Evolutionary conservation across 352 stramenopile species (phyloP), one percentile per base, ranked within the genome.

Genomic region (Pilasporangium apinafurcum): DNA sequence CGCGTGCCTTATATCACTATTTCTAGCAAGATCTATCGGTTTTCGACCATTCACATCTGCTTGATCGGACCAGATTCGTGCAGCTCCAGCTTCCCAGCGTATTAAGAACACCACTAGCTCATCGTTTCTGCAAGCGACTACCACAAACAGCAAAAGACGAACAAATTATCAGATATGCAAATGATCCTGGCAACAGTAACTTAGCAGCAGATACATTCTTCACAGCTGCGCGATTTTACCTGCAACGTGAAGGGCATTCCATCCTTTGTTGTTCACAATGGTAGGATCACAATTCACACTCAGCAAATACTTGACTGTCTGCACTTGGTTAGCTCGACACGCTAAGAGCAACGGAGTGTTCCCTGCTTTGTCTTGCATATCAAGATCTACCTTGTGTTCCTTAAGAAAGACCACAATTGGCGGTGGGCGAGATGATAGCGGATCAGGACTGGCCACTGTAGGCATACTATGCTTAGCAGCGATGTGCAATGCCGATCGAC

Each of bases 401-500:
- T 44, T 37, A 10, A 85, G 59, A 27, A 56, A 55, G 4, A 18
- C 20, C 6, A 59, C 38, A 40, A 84, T 65, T 3, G 20, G 37
- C 8, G 51, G 9, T 17, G 42, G n/a, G n/a, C n/a, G n/a, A n/a
- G n/a, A n/a, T n/a, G n/a, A n/a, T n/a, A n/a, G n/a, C n/a, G n/a
- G 51, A 37, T 56, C 16, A n/a, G 38, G 24, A 13, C 16, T 35
- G 12, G 18, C 3, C n/a, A 14, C 8, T 25, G 8, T 30, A 17
- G 37, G 12, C 28, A 25, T 7, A 58, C 47, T 17, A 4, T 48
- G 25, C 36, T 37, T 57, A 38, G 48, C 64, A 12, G 55, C 41
- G 14, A 84, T 31, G 44, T 88, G 76, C 33, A 88, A 46, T 3
- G 76, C 53, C 1, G 70, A 70, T 44, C 70, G 55, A 14, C 76